These are phyloP conservation scores for Parafenestella ontariensis DNA, from an alignment of 2,329 filamentous ascomycete genomes.

Conservation along the genomic window DNA sequence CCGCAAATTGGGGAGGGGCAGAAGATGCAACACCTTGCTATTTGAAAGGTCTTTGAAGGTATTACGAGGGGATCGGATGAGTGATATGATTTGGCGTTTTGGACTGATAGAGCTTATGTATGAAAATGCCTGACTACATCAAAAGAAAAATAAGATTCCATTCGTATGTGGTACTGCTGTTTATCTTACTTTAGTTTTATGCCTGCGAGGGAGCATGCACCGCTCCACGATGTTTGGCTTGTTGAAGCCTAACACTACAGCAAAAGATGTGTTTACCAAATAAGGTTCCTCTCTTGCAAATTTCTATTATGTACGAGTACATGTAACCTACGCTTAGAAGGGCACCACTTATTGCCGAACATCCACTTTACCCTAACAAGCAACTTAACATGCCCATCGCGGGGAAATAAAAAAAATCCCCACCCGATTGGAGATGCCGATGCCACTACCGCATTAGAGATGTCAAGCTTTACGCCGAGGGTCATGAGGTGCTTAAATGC, in stretches of 20 bases:
- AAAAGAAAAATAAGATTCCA: not conserved
- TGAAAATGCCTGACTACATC: not conserved
- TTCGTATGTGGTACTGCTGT: too few species aligned
- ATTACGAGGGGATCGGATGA: not conserved
- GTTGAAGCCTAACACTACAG: too few species aligned
- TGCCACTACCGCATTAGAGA: not conserved
- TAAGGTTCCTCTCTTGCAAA: too few species aligned
- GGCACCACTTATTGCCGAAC: slow-evolving; percentile 6
- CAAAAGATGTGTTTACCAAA: too few species aligned
- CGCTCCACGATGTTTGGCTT: too few species aligned
- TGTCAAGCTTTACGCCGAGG: not conserved
- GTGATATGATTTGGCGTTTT: not conserved
- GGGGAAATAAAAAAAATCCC: not conserved
- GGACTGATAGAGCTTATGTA: not conserved
- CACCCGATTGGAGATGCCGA: not conserved
- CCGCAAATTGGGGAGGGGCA: slow-evolving; percentile 35
- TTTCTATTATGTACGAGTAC: too few species aligned
- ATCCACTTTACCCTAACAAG: slow-evolving; percentile 1
- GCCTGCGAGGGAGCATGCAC: too few species aligned
- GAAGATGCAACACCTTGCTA: slow-evolving; percentile 37
- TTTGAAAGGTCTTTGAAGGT: slow-evolving; percentile 8
- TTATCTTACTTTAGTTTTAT: too few species aligned
- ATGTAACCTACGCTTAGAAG: too few species aligned
- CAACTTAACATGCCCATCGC: not conserved
- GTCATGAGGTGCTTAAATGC: not conserved